phyloP scores from a whole-genome alignment of 371 early-diverging fungal species.

The Mortierella sp. region DNA sequence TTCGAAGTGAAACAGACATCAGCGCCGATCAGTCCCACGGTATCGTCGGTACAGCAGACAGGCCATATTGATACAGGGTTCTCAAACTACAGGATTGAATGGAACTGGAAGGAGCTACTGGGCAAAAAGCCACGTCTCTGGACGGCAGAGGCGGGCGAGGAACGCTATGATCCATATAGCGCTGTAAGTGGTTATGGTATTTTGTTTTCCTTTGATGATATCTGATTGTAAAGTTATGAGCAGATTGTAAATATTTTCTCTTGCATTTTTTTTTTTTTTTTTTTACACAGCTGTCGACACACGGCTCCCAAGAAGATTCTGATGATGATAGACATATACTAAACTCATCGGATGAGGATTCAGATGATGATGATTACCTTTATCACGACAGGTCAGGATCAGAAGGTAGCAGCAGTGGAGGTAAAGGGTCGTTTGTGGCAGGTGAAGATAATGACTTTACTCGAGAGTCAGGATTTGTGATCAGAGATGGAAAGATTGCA shows the following conservation, averaged over 20 bases:
- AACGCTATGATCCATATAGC: slow-evolving; percentile 50
- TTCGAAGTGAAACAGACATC: slow-evolving; percentile 17
- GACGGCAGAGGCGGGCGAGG: slow-evolving; percentile 47
- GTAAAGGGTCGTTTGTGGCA: slow-evolving; percentile 18
- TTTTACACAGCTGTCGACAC: slow-evolving; percentile 39
- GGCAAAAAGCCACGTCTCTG: slow-evolving; percentile 56
- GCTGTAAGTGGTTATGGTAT: slow-evolving; percentile 40
- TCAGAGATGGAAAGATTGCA: slow-evolving; percentile 56
- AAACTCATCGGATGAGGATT: slow-evolving; percentile 34
- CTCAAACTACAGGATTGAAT: slow-evolving; percentile 54
- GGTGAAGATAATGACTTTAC: slow-evolving; percentile 39
- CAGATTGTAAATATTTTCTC: not conserved
- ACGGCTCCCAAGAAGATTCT: slow-evolving; percentile 47
- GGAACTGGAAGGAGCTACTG: slow-evolving; percentile 53
- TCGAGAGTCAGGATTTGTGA: slow-evolving; percentile 51
- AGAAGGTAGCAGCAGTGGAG: slow-evolving; percentile 12
- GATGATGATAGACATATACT: slow-evolving; percentile 36
- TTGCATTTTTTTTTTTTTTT: not conserved
- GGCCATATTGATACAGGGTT: slow-evolving; percentile 32
- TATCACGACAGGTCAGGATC: slow-evolving; percentile 13
- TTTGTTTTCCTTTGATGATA: not conserved
- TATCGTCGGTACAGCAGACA: slow-evolving; percentile 18
- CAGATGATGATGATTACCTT: slow-evolving; percentile 15
- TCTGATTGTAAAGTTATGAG: not conserved
- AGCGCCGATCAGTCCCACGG: not conserved